A percentile compares a stretch with the other conserved stretches of the same genome.
Evolutionary conservation across 2,329 filamentous ascomycete genomes (phyloP).

Genomic region (Fusarium praegraminearum): DNA sequence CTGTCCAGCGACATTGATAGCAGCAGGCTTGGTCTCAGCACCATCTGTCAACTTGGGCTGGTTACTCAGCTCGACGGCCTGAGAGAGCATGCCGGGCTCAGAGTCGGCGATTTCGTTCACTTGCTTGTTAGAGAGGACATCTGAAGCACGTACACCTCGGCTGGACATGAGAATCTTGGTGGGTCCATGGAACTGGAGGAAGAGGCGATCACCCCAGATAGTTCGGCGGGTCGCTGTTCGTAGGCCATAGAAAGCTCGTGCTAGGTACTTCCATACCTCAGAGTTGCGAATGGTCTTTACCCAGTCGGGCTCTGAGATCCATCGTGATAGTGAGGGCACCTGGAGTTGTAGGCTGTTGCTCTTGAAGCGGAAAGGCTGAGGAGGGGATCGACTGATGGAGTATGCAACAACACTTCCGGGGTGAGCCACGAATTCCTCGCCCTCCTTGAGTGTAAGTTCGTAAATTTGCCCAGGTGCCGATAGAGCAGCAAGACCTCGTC

Average conservation of each 20-base stretch:
- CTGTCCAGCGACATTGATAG: constrained; percentile 30
- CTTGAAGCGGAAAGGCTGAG: constrained; percentile 88
- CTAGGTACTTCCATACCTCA: constrained; percentile 76
- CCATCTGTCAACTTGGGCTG: constrained; percentile 50
- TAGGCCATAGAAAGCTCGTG: constrained; percentile 73
- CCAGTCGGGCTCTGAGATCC: constrained; percentile 78
- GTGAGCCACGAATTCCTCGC: constrained; percentile 91
- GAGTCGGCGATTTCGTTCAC: constrained; percentile 91
- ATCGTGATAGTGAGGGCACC: constrained; percentile 74
- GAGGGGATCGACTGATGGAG: constrained; percentile 77
- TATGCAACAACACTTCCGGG: constrained; percentile 95
- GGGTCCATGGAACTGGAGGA: constrained; percentile 90
- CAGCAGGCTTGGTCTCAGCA: constrained; percentile 43
- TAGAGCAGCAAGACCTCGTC: constrained; percentile 86
- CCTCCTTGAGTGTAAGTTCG: constrained; percentile 81
- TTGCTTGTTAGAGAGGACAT: constrained; percentile 81
- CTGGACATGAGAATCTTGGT: constrained; percentile 89
- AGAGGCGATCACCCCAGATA: constrained; percentile 94
- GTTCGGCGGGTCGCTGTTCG: constrained; percentile 83
- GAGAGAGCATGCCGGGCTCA: constrained; percentile 76
- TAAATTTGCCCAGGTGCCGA: constrained; percentile 91
- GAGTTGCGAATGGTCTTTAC: constrained; percentile 78
- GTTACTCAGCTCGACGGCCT: constrained; percentile 64
- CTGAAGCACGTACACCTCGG: constrained; percentile 80
- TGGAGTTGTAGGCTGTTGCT: constrained; percentile 81